phyloP scores from a whole-genome alignment of 2,329 filamentous ascomycete species.

The Botrytis paeoniae region DNA sequence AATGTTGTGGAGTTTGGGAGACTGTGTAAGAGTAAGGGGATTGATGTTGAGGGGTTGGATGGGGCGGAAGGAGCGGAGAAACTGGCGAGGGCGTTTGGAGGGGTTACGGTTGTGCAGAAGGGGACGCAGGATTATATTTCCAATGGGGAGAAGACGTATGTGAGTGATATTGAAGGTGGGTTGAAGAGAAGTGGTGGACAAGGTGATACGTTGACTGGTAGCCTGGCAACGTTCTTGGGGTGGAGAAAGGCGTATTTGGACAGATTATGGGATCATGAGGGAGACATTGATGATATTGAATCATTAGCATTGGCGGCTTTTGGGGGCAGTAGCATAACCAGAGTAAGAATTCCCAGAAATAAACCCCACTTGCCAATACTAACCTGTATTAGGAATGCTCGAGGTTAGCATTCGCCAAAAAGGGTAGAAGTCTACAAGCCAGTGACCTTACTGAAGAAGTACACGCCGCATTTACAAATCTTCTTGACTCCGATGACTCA shows the following conservation, averaged over 20 bases:
- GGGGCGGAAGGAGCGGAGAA: constrained; percentile 52
- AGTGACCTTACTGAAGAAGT: constrained; percentile 92
- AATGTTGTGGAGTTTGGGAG: constrained; percentile 92
- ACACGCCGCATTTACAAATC: constrained; percentile 71
- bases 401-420: constrained; percentile 78
- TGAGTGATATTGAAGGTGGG: constrained; percentile 76
- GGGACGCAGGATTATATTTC: constrained; percentile 78
- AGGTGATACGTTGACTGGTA: constrained; percentile 90
- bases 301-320: constrained; percentile 77
- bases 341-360: constrained; percentile 50
- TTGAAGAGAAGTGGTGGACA: constrained; percentile 90
- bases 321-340: constrained; percentile 81
- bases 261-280: constrained; percentile 67
- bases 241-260: constrained; percentile 89
- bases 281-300: constrained; percentile 51
- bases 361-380: constrained; percentile 24
- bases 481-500: constrained; percentile 69
- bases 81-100: constrained; percentile 73
- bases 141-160: constrained; percentile 71
- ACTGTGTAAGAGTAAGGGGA: constrained; percentile 69
- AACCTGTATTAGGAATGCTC: constrained; percentile 66
- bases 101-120: constrained; percentile 91
- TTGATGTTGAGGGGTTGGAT: constrained; percentile 53
- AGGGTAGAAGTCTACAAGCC: constrained; percentile 84
- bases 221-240: constrained; percentile 80